Percentiles rank a stretch among this genome's conserved stretches.
Conservation (phyloP, 345 rosid species). For the Citrus trifoliata region DNA sequence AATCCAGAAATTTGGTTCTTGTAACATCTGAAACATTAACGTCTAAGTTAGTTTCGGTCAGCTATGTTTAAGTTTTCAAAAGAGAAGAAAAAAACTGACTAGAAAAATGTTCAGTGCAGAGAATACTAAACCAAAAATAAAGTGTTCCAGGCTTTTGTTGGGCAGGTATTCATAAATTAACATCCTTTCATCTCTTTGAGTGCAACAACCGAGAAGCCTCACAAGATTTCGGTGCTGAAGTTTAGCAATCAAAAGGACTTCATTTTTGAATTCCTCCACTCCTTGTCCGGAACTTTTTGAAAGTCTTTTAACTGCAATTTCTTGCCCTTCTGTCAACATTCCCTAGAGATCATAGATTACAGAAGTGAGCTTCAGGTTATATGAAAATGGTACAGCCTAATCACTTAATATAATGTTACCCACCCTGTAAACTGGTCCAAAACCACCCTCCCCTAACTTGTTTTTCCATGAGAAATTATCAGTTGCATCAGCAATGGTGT, state of each 20-base stretch:
- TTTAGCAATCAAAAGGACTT: slow-evolving; percentile 27
- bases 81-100: background rate
- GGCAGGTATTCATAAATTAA: slow-evolving; percentile 49
- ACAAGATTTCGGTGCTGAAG: slow-evolving; percentile 46
- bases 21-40: background rate
- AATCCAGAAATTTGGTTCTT: background rate
- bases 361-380: no score
- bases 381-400: no score
- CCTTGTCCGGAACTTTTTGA: slow-evolving; percentile 35
- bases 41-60: background rate
- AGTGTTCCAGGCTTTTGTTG: slow-evolving; percentile 33
- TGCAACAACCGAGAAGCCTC: slow-evolving; percentile 36
- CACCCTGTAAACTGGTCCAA: slow-evolving; percentile 25
- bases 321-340: slow-evolving; percentile 26
- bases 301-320: slow-evolving; percentile 38
- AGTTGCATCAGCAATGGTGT: slow-evolving; percentile 23
- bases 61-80: background rate
- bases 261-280: slow-evolving; percentile 38
- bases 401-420: no score
- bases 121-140: background rate
- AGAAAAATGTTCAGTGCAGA: background rate
- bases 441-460: slow-evolving; percentile 42
- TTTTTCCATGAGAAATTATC: slow-evolving; percentile 20
- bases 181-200: slow-evolving; percentile 35
- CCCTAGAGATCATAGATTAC: no score